Evolutionary conservation across 2,329 filamentous ascomycete species (phyloP).

Genomic region (Phyllosticta paracitricarpa): DNA sequence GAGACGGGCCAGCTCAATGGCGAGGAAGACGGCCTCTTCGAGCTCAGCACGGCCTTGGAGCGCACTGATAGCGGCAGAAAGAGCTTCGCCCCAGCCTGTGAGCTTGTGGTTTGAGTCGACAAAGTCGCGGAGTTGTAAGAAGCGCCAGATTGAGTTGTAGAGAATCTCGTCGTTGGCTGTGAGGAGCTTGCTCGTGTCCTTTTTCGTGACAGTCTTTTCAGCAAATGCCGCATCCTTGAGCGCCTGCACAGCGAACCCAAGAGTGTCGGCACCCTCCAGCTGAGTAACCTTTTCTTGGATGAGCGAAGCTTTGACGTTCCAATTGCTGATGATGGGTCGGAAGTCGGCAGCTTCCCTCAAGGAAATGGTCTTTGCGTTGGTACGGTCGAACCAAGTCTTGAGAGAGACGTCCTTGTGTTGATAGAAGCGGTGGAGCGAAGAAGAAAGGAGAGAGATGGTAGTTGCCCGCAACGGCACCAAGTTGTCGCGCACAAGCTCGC

Average conservation of each 20-base stretch:
- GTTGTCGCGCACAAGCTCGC: conserved; percentile 62
- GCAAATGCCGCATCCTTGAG: conserved; percentile 62
- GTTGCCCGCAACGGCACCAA: conserved; percentile 67
- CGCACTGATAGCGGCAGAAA: conserved; percentile 58
- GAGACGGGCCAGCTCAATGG: conserved; percentile 74
- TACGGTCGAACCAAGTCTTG: conserved; percentile 62
- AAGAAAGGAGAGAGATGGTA: conserved; percentile 67
- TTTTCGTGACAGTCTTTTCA: conserved; percentile 54
- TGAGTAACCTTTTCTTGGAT: conserved; percentile 34
- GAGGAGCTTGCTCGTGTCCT: conserved; percentile 34
- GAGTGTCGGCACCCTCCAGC: conserved; percentile 14
- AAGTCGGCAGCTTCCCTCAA: conserved; percentile 43
- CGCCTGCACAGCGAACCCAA: conserved; percentile 46
- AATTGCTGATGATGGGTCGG: conserved; percentile 48
- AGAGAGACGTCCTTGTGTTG: conserved; percentile 68
- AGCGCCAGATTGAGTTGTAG: conserved; percentile 74
- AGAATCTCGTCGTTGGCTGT: conserved; percentile 62
- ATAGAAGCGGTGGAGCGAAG: conserved; percentile 73
- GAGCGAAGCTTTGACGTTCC: conserved; percentile 60
- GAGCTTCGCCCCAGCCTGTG: conserved; percentile 72
- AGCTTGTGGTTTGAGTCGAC: conserved; percentile 68
- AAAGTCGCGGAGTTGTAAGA: conserved; percentile 82
- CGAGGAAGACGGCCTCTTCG: conserved; percentile 71
- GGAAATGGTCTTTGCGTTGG: conserved; percentile 52
- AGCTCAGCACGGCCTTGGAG: conserved; percentile 50